A percentile compares a stretch with the other conserved stretches of the same genome.
Conservation (phyloP, 441 rosid genomes). For the Dalechampia spathulata region DNA sequence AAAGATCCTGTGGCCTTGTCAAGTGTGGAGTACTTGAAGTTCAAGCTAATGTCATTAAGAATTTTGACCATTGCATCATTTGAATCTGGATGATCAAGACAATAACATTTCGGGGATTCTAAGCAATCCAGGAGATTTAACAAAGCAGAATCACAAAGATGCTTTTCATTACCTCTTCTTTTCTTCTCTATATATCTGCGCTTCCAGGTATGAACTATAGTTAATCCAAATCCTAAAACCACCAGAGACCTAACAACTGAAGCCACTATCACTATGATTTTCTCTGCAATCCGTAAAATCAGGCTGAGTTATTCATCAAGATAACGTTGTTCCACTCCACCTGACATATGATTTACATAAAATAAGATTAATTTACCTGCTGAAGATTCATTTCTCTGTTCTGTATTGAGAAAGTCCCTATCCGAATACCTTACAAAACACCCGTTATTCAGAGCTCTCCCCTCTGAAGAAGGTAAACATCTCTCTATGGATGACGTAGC, state of each 20-base stretch:
- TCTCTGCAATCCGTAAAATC: slow-evolving; percentile 30
- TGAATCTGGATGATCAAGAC: slow-evolving; percentile 33
- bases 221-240: slow-evolving; percentile 36
- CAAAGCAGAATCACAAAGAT: too few relatives aligned
- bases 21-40: slow-evolving; percentile 47
- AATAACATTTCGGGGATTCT: slow-evolving; percentile 6
- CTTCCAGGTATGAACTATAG: slow-evolving; percentile 40
- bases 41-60: slow-evolving; percentile 14
- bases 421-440: slow-evolving; percentile 51
- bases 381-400: slow-evolving; percentile 9
- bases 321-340: neutral
- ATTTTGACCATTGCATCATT: too few relatives aligned
- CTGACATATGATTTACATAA: too few relatives aligned
- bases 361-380: neutral
- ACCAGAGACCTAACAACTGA: slow-evolving; percentile 41
- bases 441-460: slow-evolving; percentile 41
- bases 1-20: slow-evolving; percentile 40
- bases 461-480: slow-evolving; percentile 43
- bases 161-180: slow-evolving; percentile 37
- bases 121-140: too few relatives aligned
- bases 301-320: slow-evolving; percentile 4
- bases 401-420: slow-evolving; percentile 28
- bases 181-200: slow-evolving; percentile 44
- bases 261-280: slow-evolving; percentile 32
- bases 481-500: slow-evolving; percentile 22